phyloP scores from a whole-genome alignment of 345 rosid genomes.

The Dovyalis caffra region DNA sequence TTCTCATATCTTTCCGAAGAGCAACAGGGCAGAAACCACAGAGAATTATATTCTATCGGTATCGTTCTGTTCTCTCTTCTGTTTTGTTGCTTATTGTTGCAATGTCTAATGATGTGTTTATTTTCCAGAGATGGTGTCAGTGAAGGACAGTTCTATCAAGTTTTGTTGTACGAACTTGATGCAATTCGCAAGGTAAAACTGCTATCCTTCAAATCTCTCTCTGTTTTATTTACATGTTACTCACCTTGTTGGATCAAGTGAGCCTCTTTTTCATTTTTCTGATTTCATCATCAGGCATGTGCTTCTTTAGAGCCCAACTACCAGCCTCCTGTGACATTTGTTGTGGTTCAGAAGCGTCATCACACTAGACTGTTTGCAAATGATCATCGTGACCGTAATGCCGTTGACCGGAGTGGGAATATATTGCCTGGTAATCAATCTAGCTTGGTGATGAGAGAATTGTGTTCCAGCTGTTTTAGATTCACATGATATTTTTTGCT shows the following conservation, averaged over 20 bases:
- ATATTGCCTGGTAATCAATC: slow-evolving; percentile 69
- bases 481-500: background rate
- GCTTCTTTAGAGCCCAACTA: slow-evolving; percentile 94
- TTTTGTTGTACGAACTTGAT: slow-evolving; percentile 86
- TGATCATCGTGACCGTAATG: slow-evolving; percentile 61
- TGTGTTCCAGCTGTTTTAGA: no score
- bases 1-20: slow-evolving; percentile 86
- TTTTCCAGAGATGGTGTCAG: slow-evolving; percentile 88
- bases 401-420: slow-evolving; percentile 91
- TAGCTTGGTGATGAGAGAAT: background rate
- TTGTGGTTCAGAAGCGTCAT: slow-evolving; percentile 98
- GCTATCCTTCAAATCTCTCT: background rate
- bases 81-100: background rate
- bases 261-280: background rate
- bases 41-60: slow-evolving; percentile 95
- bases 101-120: background rate
- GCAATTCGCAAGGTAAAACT: slow-evolving; percentile 84
- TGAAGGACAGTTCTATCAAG: slow-evolving; percentile 98
- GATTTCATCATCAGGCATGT: slow-evolving; percentile 59
- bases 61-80: background rate
- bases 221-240: background rate
- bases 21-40: slow-evolving; percentile 96
- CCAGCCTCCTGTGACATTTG: slow-evolving; percentile 99
- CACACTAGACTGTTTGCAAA: slow-evolving; percentile 96
- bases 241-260: background rate